Evolutionary conservation across 1,284 basidiomycete genomes (phyloP), one percentile per base, ranked within the genome.

Genomic region (Lentinula novae-zelandiae): DNA sequence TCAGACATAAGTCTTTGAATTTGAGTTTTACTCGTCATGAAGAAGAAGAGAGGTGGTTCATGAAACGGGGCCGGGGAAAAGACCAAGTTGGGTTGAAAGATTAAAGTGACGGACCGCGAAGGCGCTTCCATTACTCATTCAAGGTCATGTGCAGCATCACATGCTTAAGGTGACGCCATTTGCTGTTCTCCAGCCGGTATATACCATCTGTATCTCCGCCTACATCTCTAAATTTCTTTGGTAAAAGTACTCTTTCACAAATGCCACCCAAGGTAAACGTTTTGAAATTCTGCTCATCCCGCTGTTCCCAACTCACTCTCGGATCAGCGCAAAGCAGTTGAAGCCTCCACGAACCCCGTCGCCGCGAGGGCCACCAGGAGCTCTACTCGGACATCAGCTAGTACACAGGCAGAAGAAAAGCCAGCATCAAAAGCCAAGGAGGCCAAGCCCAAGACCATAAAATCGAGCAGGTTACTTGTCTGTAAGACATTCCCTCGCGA

Each of bases 1-100:
- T 82, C 76, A 3, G 68, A 54, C 27, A 54, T 49, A 12, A 57
- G 39, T 17, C 44, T 52, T 27, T 60, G 51, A 15, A 56, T n/a
- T 34, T 50, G 20, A 36, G 51, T 61, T 20, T 40, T 50, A 15
- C 54, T 50, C 22, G 53, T 22, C 60, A 61, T 61, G n/a, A 12
- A 22, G 6, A 40, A 10, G 34, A 39, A 15, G 4, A 50, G 27
- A 50, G 49, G 31, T 27, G 27, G 27, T 27, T 31, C 31, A 50
- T 50, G 17, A 15, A 27, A 49, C 4, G 31, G 22, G 27, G 49
- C 7, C 13, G 27, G 20, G 0, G 49, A 50, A 34, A 10, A 17
- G 17, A 17, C 17, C 13, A 27, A 8, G 9, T 33, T 22, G 22
- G 22, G 48, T 22, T 3, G 48, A 49, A 31, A 22, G 48, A 20